These are phyloP conservation scores for Zopfia rhizophila DNA, from an alignment of 2,329 filamentous ascomycete species.

Conservation along the genomic window DNA sequence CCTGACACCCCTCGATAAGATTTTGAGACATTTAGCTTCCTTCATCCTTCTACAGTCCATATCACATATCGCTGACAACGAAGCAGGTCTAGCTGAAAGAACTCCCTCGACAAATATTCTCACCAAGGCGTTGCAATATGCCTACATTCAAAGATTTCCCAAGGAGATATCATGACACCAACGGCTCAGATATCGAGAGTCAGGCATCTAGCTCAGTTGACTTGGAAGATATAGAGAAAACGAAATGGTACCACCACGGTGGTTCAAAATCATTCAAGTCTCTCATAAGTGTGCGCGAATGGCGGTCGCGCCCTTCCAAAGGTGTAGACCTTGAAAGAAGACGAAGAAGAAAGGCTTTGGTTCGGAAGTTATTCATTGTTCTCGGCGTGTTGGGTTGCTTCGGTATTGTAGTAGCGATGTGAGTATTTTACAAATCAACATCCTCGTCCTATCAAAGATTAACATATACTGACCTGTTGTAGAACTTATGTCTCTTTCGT, in stretches of 20 bases:
- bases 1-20: no score
- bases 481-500: slow-evolving; percentile 40
- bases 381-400: slow-evolving; percentile 23
- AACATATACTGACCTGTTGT: slow-evolving; percentile 13
- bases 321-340: slow-evolving; percentile 16
- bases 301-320: slow-evolving; percentile 7
- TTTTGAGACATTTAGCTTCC: no score
- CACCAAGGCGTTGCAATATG: no score
- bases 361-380: slow-evolving; percentile 16
- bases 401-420: slow-evolving; percentile 32
- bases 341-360: slow-evolving; percentile 19
- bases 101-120: no score
- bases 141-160: slow-evolving; percentile 5
- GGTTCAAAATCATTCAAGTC: slow-evolving; percentile 13
- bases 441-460: not conserved
- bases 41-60: no score
- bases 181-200: slow-evolving; percentile 20
- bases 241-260: slow-evolving; percentile 17
- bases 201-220: slow-evolving; percentile 12
- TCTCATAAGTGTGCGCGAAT: slow-evolving; percentile 8
- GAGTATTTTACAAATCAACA: slow-evolving; percentile 5
- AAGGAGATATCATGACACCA: slow-evolving; percentile 19
- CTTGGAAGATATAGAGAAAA: slow-evolving; percentile 13
- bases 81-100: no score
- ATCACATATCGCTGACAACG: no score